Evolutionary conservation across 139 green algal genomes (phyloP), one percentile per base, ranked within the genome.

Genomic region (Chlorella vulgaris): DNA sequence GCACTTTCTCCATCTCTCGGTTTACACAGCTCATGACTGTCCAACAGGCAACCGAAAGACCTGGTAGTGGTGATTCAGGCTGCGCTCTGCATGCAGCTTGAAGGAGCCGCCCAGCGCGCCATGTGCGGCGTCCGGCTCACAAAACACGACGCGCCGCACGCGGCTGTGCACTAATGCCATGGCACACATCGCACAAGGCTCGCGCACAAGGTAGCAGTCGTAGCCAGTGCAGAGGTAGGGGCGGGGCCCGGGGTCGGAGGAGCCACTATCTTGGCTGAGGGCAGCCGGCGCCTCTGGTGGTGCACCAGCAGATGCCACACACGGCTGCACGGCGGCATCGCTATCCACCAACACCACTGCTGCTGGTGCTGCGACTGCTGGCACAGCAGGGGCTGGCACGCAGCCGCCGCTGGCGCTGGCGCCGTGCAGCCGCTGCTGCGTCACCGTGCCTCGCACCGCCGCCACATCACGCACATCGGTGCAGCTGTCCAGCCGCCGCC

Each of bases 131-230:
- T 95, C 88, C 2, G 71, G 40, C 15, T 55, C 15, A 61, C 84
- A 91, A 81, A 89, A 96, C 0, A 97, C 67, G 1, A 98, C 90
- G 0, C 95, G 76, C 61, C 90, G 67, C 29, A 98, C 66, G 0
- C 96, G 82, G 1, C 88, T 94, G 87, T 99, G 96, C 81, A 96
- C 90, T 78, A 98, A 76, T 3, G 89, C 96, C 96, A 98, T 98
- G 19, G 93, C 93, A 73, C 96, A 99, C 96, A 99, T 99, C 8
- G 87, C 81, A 84, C 96, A 99, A 0, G 96, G 96, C 89, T 99
- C 96, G 2, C 78, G 80, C 39, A 94, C 66, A 0, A 98, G 24
- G 81, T 96, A 98, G 53, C 71, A 89, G 76, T 99, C 96, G 43
- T 89, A 97, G 3, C 94, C 94, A 0, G 94, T 99, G 88, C 94